Conservation (phyloP, 2,329 filamentous ascomycete genomes). For the Parascedosporium putredinis region DNA sequence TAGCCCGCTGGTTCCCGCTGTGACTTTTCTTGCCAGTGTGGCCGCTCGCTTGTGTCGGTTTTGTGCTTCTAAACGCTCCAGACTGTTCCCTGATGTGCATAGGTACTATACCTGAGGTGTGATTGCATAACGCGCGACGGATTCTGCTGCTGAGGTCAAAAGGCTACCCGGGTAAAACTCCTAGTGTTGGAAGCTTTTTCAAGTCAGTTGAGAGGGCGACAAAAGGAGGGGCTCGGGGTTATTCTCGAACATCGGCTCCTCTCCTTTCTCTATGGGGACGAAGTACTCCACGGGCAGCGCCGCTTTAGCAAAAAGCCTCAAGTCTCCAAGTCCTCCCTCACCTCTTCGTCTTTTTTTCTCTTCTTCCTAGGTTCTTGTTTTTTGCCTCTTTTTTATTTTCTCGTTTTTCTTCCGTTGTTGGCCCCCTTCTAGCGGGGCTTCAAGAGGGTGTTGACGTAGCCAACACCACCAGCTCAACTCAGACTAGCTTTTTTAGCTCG, state of each 20-base stretch:
- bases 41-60: background rate
- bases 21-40: background rate
- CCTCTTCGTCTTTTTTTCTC: background rate
- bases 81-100: background rate
- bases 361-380: background rate
- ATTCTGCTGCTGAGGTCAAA: background rate
- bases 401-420: background rate
- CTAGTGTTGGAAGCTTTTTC: background rate
- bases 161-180: slow-evolving; percentile 5
- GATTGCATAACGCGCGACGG: background rate
- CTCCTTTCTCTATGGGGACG: background rate
- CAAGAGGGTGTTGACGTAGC: background rate
- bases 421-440: too few relatives aligned
- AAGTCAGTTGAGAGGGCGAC: background rate
- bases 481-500: background rate
- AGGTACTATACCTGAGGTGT: slow-evolving; percentile 1
- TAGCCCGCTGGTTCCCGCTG: background rate
- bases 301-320: background rate
- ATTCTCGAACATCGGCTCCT: slow-evolving; percentile 1
- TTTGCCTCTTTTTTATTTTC: background rate
- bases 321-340: too few relatives aligned
- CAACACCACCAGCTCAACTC: too few relatives aligned
- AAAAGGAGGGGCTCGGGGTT: slow-evolving; percentile 3
- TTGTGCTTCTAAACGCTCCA: background rate
- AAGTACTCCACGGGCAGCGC: background rate